These are phyloP conservation scores for Gryganskiella cystojenkinii DNA, from an alignment of 192 early-diverging fungal species.

Conservation along the genomic window DNA sequence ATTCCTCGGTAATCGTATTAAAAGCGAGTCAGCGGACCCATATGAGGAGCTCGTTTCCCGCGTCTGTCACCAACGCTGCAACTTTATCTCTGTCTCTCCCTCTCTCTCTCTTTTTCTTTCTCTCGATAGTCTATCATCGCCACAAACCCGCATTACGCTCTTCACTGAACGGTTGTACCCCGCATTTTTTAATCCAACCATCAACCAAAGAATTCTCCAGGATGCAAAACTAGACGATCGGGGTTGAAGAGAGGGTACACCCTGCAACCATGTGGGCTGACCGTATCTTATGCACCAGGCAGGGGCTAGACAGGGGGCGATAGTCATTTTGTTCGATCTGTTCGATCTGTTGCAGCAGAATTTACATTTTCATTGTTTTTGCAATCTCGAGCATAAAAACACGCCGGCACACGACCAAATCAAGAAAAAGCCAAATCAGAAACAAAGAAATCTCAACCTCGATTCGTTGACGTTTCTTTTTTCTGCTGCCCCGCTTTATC, in stretches of 20 bases:
- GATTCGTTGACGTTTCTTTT: too few species aligned
- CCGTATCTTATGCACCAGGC: background rate
- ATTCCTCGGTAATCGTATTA: background rate
- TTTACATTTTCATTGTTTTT: too few species aligned
- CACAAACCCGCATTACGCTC: background rate
- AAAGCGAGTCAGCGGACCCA: background rate
- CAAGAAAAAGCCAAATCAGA: too few species aligned
- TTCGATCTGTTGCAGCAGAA: too few species aligned
- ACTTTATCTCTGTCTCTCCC: background rate
- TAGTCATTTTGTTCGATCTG: too few species aligned
- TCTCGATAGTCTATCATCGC: background rate
- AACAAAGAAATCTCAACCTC: too few species aligned
- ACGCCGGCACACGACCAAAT: too few species aligned
- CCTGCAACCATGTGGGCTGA: background rate
- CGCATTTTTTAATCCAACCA: slow-evolving; percentile 30
- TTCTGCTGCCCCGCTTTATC: too few species aligned
- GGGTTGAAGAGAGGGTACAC: background rate
- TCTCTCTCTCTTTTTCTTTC: background rate
- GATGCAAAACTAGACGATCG: background rate
- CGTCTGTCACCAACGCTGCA: background rate
- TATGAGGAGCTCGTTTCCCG: background rate
- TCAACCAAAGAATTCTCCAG: slow-evolving; percentile 12
- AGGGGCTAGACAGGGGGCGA: too few species aligned
- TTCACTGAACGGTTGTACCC: slow-evolving; percentile 6
- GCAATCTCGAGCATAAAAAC: too few species aligned